Conservation (phyloP, 169 alveolate species). For the Cryptosporidium viatorum region DNA sequence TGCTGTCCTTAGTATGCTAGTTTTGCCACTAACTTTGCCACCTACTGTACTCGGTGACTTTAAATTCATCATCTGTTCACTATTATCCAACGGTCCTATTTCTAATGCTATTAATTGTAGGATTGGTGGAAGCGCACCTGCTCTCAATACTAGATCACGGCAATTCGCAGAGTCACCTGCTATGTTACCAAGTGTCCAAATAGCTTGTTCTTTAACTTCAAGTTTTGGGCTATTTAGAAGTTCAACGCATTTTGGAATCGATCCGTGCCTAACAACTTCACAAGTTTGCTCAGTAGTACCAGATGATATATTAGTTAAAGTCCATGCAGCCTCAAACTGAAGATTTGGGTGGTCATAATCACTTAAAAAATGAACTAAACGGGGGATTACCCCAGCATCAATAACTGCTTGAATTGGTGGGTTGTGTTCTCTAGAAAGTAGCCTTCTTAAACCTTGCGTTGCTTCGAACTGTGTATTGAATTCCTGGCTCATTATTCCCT, state of each 20-base stretch:
- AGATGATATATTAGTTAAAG: conserved; percentile 95
- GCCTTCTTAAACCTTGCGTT: conserved; percentile 91
- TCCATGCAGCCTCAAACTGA: conserved; percentile 98
- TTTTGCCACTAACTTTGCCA: conserved; percentile 85
- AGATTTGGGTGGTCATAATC: conserved; percentile 91
- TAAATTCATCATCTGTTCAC: conserved; percentile 2
- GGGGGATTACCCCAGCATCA: conserved; percentile 96
- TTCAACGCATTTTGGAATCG: conserved; percentile 88
- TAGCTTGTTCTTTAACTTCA: conserved; percentile 97
- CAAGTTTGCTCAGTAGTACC: conserved; percentile 94
- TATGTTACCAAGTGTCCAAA: conserved; percentile 98
- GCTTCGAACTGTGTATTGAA: conserved; percentile 85
- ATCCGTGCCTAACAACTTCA: conserved; percentile 79
- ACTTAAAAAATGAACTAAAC: conserved; percentile 87
- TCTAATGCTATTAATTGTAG: conserved; percentile 80
- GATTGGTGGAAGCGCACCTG: conserved; percentile 89
- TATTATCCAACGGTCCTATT: conserved; percentile 28
- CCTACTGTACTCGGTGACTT: neutral
- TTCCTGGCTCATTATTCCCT: conserved; percentile 84
- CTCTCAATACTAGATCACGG: conserved; percentile 89
- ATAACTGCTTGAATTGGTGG: conserved; percentile 95
- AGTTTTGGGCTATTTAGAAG: conserved; percentile 89
- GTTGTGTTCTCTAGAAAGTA: conserved; percentile 91
- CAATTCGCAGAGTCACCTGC: conserved; percentile 97
- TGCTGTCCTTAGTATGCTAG: conserved; percentile 93